Base-by-base conservation (phyloP, 2,329 filamentous ascomycete species). In the Leptodontidium sp. region DNA sequence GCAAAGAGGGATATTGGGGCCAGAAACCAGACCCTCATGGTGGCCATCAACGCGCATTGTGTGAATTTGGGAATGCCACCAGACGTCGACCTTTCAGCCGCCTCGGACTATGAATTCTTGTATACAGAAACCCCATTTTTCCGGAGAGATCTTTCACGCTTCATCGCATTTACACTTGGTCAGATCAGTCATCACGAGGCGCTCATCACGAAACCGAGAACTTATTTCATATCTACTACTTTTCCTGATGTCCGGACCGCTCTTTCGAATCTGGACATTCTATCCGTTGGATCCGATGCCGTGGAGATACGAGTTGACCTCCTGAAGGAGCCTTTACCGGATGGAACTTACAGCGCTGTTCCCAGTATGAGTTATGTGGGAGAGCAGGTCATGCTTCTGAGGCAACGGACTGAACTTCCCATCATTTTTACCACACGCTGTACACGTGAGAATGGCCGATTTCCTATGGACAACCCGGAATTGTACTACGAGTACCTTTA, bases 381-480 rank as follows among this genome's bases (percentile, higher is more conserved):
- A 35, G 90, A 95, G 79, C 93, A 97, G 79, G 85, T 97, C 66
- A 94, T 95, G 92, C 82, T 93, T 1, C 81, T 97, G 70, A 88
- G 93, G 29, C 93, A 96, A 79, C 88, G 92, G 71, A 96, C 93
- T 0, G 93, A 97, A 76, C 83, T 97, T 52, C 93, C 93, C n/a
- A 93, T 97, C 77, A 94, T 97, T 67, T 95, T 95, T 78, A 97
- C 93, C 0, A 94, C 91, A 0, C 86, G 93, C 73, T 96, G 93
- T 78, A 93, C 88, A 1, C 88, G 86, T 38, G 93, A 97, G 77
- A 96, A 95, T 76, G 93, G 93, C 40, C 89, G 89, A 29, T 97
- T 96, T 71, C 93, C 93, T 0, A 94, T 94, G 91, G 89, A 93
- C 50, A 87, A 93, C 66, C 91, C 92, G 0, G 83, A 84, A 15